Evolutionary conservation across 768 basidiomycete species (phyloP), one percentile per base, ranked within the genome.

Genomic region (Harrya chromipes): DNA sequence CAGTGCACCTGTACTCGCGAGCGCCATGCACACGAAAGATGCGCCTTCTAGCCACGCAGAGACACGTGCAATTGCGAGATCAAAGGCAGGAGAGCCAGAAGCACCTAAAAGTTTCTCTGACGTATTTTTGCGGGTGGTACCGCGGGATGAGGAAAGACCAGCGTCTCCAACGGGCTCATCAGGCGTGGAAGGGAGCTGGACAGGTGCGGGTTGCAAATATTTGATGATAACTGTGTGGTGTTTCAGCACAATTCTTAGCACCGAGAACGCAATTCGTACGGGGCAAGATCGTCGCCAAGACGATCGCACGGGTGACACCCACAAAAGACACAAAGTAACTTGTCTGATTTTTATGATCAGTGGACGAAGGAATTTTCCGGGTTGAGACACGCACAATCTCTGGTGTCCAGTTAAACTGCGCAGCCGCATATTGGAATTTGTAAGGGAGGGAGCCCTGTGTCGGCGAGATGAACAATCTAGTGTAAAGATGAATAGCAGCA

Each of bases 321-420:
- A 81, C 60, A 11, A 78, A 57, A 49, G 80, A 84, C 11, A 88
- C 58, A 71, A 76, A 89, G 59, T 89, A 89, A n/a, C 86, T 86
- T n/a, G 83, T 63, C 87, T 89, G 47, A 23, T 40, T 24, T 12
- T 37, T 5, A 10, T 37, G 16, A 47, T 46, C 44, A 51, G 40
- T 23, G 20, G 27, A 40, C 1, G 17, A 34, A n/a, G 33, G 23
- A 39, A 51, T n/a, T 19, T 16, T 19, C 34, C 29, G 17, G 17
- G 9, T 47, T 20, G 11, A n/a, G 38, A 31, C 5, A 60, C 77
- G 31, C 55, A 87, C 85, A 47, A 67, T 72, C 70, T 86, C 83
- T 19, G 87, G 73, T 23, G 67, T 75, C 89, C 87, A 91, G 4
- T 75, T 72, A 63, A 86, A 90, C 4, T 70, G 73, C 0, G 73